Evolutionary conservation across 495 filamentous ascomycete species (phyloP).

Genomic region (Letharia lupina): DNA sequence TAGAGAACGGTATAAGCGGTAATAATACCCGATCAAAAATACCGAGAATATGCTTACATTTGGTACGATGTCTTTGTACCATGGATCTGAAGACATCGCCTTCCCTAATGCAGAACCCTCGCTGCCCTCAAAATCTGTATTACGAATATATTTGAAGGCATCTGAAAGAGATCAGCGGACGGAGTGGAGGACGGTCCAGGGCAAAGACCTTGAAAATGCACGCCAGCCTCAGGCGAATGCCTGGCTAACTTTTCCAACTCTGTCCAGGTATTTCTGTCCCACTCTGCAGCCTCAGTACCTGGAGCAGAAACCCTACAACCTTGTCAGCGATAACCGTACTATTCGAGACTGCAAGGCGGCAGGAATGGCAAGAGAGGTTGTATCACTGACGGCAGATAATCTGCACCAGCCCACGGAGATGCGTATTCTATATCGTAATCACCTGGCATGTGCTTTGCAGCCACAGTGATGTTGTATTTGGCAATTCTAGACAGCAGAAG

Average conservation of each 20-base stretch:
- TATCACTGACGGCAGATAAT: conserved; percentile 67
- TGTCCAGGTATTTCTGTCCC: conserved; percentile 63
- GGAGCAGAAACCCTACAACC: conserved; percentile 42
- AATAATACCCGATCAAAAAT: neutral
- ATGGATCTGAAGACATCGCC: conserved; percentile 61
- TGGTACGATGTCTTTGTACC: conserved; percentile 72
- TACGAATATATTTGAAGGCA: conserved; percentile 52
- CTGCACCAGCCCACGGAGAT: conserved; percentile 91
- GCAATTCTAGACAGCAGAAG: conserved; percentile 65
- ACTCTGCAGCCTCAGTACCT: conserved; percentile 46
- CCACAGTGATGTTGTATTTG: conserved; percentile 64
- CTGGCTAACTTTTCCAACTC: conserved; percentile 55
- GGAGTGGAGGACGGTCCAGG: neutral
- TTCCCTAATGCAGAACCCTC: conserved; percentile 40
- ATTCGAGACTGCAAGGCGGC: neutral
- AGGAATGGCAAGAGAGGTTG: neutral
- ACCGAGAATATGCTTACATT: conserved; percentile 41
- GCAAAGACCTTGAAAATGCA: conserved; percentile 68
- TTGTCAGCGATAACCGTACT: conserved; percentile 7
- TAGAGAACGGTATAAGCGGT: conserved; percentile 18
- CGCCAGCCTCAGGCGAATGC: conserved; percentile 75
- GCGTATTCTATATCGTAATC: conserved; percentile 97
- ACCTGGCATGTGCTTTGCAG: conserved; percentile 95
- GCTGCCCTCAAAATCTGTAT: conserved; percentile 44
- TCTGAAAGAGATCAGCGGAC: conserved; percentile 31